phyloP scores from a whole-genome alignment of 495 filamentous ascomycete species.

The Peziza echinospora region DNA sequence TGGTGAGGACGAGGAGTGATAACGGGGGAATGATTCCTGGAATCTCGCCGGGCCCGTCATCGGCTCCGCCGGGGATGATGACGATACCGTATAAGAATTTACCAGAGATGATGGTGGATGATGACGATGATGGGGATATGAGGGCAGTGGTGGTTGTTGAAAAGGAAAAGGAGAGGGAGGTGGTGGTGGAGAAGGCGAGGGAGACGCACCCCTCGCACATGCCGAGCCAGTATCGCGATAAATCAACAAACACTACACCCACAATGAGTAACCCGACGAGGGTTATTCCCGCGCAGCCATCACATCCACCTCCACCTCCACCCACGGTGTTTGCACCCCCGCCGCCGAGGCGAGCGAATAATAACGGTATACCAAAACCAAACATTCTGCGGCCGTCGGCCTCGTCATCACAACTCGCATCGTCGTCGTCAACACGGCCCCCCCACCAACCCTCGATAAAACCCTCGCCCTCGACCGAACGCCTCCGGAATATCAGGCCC shows the following conservation, averaged over 20 bases:
- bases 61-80: slow-evolving; percentile 18
- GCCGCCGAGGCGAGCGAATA: neutral
- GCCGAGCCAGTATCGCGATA: neutral
- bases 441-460: neutral
- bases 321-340: neutral
- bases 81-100: slow-evolving; percentile 9
- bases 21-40: slow-evolving; percentile 18
- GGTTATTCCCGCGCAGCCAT: neutral
- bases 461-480: no score
- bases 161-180: neutral
- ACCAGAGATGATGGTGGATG: slow-evolving; percentile 2
- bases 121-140: slow-evolving; percentile 10
- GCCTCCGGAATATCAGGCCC: no score
- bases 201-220: neutral
- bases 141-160: slow-evolving; percentile 8
- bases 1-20: slow-evolving; percentile 16
- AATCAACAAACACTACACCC: slow-evolving; percentile 1
- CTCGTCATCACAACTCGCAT: neutral
- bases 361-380: neutral
- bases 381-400: neutral
- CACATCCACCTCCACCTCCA: neutral
- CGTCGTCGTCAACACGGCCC: neutral
- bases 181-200: neutral
- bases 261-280: slow-evolving; percentile 2
- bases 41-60: slow-evolving; percentile 17